A percentile compares a stretch with the other conserved stretches of the same genome.
Evolutionary conservation across 1,284 basidiomycete genomes (phyloP).

Genomic region (Salmacisia buchloeana): DNA sequence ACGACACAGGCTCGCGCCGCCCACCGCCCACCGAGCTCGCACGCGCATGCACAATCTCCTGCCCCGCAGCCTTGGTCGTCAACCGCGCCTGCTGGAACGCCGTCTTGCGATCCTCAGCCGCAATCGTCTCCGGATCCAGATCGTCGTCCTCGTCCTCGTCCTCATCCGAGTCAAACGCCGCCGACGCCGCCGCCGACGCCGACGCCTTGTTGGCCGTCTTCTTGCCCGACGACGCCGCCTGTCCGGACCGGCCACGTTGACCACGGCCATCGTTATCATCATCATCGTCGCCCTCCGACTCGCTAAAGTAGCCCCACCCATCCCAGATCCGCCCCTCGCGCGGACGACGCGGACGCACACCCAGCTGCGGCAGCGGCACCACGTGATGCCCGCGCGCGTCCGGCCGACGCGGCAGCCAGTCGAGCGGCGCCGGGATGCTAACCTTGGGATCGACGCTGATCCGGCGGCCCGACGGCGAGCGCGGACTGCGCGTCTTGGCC

Average conservation of each 20-base stretch:
- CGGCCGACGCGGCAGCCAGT: conserved; percentile 39
- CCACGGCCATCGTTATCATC: neutral
- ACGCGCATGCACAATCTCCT: conserved; percentile 34
- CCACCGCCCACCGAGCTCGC: neutral
- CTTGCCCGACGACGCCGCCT: neutral
- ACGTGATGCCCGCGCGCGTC: conserved; percentile 41
- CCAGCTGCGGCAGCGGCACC: conserved; percentile 44
- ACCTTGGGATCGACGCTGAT: conserved; percentile 22
- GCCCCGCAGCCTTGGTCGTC: conserved; percentile 43
- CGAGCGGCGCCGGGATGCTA: conserved; percentile 38
- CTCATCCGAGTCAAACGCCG: conserved; percentile 12
- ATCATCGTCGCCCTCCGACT: neutral
- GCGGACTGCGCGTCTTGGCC: neutral
- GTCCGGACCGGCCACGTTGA: neutral
- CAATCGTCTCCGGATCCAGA: conserved; percentile 36
- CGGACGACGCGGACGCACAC: conserved; percentile 39
- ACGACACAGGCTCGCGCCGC: neutral
- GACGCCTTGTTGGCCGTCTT: neutral
- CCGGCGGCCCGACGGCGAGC: neutral
- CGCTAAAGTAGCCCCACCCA: neutral
- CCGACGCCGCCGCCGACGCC: too few relatives aligned
- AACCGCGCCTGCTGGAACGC: conserved; percentile 26
- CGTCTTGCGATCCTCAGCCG: conserved; percentile 37
- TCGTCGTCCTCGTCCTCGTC: conserved; percentile 19
- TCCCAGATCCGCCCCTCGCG: conserved; percentile 43